Base-by-base conservation (phyloP, 2,329 filamentous ascomycete species). In the Colletotrichum gigasporum region DNA sequence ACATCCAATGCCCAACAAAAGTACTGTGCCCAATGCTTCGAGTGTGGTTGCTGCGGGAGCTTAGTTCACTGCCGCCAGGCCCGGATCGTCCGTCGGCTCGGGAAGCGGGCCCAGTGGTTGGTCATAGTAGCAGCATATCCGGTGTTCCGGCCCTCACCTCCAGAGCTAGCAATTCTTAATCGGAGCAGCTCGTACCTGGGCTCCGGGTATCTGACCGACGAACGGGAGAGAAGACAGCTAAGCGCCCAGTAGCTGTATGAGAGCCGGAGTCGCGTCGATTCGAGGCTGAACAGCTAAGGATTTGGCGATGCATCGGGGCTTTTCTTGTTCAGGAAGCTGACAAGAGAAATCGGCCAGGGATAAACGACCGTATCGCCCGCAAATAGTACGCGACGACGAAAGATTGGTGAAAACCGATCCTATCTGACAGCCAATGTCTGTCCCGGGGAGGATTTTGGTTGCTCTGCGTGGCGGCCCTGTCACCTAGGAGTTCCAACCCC, bases 241-340 rank as follows among this genome's bases (percentile, higher is more conserved):
- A 45, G 59, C 34, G 47, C 48, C 16, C 47, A 28, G 35, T 24
- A 32, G 42, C 12, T 22, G 12, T 41, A 11, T 20, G 5, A 28
- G 28, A 18, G 12, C 12, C 8, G 26, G 18, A 30, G n/a, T 34
- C 30, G 28, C 26, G 51, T 26, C 39, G 34, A 26, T 32, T 16
- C 16, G 22, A 56, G 57, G n/a, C 51, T 32, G 44, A 16, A 24
- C 18, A 26, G 26, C 58, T 41, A 48, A 37, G 8, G 47, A 48
- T 26, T 16, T 57, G 14, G 30, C 30, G n/a, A 28, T 58, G 58
- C 63, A 26, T 56, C 44, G 52, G 44, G 20, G 32, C 34, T 58
- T 44, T 34, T 42, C 63, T 66, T 16, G 10, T 50, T 64, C 35
- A 20, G 48, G 48, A 54, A 59, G 48, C 53, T 60, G 48, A 30